These are phyloP conservation scores for Phytopythium boreale DNA, from an alignment of 352 stramenopile species.

Conservation along the genomic window DNA sequence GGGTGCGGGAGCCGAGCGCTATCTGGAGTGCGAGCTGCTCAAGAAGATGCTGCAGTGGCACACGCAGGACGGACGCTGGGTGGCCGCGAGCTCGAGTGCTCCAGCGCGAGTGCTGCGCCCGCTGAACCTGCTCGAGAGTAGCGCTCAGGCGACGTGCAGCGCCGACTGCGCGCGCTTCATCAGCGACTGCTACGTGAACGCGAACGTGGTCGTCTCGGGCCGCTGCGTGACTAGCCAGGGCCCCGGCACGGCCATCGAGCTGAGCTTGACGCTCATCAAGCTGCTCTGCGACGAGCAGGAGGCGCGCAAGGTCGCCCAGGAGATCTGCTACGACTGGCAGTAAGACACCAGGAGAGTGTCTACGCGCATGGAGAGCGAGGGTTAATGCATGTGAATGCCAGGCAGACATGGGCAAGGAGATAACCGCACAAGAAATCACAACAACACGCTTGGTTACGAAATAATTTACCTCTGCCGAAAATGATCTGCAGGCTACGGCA, in stretches of 20 bases:
- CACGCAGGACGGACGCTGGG: constrained; percentile 42
- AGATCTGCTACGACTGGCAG: constrained; percentile 34
- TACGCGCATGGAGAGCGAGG: too few species aligned
- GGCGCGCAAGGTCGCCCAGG: constrained; percentile 31
- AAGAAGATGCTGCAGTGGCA: constrained; percentile 64
- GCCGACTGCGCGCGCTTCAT: constrained; percentile 37
- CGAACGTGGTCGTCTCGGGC: constrained; percentile 58
- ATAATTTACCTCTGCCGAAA: background rate
- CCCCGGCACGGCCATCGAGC: constrained; percentile 40
- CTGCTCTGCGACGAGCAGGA: constrained; percentile 43
- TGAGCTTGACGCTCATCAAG: constrained; percentile 51
- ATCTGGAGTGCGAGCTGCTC: constrained; percentile 58
- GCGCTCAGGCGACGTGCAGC: constrained; percentile 50
- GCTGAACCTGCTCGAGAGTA: constrained; percentile 33
- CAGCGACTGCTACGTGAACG: constrained; percentile 34
- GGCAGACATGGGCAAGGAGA: background rate
- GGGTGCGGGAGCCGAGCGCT: constrained; percentile 37
- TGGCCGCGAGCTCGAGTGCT: constrained; percentile 45
- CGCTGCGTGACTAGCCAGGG: constrained; percentile 65
- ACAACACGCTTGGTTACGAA: background rate
- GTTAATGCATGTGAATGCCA: background rate
- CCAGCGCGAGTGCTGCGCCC: constrained; percentile 44
- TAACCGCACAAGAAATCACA: background rate
- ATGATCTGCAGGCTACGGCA: constrained; percentile 7
- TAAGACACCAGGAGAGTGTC: constrained; percentile 7